Evolutionary conservation across 2,329 filamentous ascomycete species (phyloP), one percentile per base, ranked within the genome.

Genomic region (Monosporascus sp.): DNA sequence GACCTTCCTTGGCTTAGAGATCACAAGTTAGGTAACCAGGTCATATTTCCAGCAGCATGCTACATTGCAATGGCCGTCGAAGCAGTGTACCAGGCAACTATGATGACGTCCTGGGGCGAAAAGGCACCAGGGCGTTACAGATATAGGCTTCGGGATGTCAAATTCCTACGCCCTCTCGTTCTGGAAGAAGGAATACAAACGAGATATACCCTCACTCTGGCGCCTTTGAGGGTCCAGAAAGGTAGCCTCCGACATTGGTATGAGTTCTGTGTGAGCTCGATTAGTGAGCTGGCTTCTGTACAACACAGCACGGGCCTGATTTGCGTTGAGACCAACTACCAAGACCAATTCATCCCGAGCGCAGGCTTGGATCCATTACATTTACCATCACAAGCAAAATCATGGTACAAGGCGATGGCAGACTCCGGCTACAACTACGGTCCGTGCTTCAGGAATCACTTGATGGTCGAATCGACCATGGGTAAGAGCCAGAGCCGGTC

Each of bases 11-110:
- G 77, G 52, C 69, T 75, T 6, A 62, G 69, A 22, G 73, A 77
- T 55, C 76, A 77, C 62, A 57, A 59, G 31, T 69, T 77, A 64
- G 71, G 74, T 22, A 69, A 66, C 54, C 67, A 74, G 37, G 68
- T 70, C 48, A 64, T 76, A 55, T 70, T 72, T 43, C 69, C 74
- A 46, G 72, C 65, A 9, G 61, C 67, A 8, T 73, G 69, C 9
- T 62, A 62, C 15, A 59, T 68, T 0, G 64, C 69, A 5, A 65
- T 73, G 53, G 61, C 58, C 1, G n/a, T 59, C 2, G 62, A 62
- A 43, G 62, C 60, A 27, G n/a, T n/a, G n/a, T n/a, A n/a, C n/a
- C n/a, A n/a, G n/a, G n/a, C n/a, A n/a, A n/a, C n/a, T n/a, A n/a
- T n/a, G n/a, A n/a, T n/a, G n/a, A n/a, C n/a, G n/a, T n/a, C n/a